Conservation (phyloP, 2,329 filamentous ascomycete species). For the Colletotrichum sp. region DNA sequence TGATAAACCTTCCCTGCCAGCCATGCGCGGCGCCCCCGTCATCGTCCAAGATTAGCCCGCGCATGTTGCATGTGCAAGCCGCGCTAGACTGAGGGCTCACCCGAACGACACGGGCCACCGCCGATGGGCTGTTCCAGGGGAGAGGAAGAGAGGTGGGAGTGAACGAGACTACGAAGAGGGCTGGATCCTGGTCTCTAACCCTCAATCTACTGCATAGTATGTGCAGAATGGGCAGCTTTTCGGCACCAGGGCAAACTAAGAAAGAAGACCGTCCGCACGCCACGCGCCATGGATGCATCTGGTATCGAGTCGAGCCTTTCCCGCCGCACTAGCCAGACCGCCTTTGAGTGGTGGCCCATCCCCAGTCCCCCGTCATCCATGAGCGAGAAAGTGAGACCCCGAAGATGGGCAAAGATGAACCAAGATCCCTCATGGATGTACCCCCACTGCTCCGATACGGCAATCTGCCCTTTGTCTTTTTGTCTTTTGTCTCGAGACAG, state of each 20-base stretch:
- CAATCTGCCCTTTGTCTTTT: neutral
- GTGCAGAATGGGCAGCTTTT: neutral
- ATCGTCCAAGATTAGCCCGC: neutral
- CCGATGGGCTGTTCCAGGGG: neutral
- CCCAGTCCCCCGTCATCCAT: neutral
- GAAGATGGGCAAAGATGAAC: neutral
- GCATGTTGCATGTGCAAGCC: slow-evolving; percentile 1
- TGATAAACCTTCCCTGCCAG: neutral
- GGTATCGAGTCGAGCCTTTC: neutral
- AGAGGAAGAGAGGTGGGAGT: neutral
- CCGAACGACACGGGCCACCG: neutral
- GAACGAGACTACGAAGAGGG: neutral
- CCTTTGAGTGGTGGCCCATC: neutral
- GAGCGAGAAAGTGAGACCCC: neutral
- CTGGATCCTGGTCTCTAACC: neutral
- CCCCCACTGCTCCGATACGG: slow-evolving; percentile 3
- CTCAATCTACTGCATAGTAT: no score
- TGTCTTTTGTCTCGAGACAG: neutral
- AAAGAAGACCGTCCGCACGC: neutral
- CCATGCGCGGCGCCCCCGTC: neutral
- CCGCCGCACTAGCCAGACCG: neutral
- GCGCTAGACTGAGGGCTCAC: neutral
- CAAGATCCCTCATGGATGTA: neutral
- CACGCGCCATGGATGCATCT: neutral
- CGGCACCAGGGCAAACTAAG: neutral